Conservation (phyloP, 139 green algal species). For the Pleodorina starrii region DNA sequence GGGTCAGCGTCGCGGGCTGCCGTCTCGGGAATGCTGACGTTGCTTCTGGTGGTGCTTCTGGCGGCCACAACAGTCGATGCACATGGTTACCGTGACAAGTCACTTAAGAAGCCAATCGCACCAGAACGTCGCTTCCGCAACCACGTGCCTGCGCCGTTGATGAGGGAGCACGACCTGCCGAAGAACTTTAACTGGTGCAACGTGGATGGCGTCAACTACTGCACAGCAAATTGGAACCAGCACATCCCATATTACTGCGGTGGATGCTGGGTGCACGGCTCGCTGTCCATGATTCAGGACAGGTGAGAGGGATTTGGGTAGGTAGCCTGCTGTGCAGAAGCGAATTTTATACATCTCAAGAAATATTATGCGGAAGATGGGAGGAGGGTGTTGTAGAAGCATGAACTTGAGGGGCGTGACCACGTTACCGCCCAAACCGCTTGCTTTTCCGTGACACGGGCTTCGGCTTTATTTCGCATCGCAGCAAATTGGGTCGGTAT, state of each 20-base stretch:
- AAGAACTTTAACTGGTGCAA: constrained; percentile 44
- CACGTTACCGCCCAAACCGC: no score
- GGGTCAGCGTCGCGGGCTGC: background rate
- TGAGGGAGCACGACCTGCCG: background rate
- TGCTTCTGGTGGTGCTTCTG: background rate
- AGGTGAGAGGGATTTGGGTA: no score
- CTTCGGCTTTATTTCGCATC: no score
- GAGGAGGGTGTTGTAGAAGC: no score
- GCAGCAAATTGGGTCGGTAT: no score
- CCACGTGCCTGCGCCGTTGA: constrained; percentile 17
- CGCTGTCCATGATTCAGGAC: constrained; percentile 12
- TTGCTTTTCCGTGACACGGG: background rate
- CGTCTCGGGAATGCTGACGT: background rate
- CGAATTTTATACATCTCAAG: no score
- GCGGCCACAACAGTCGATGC: background rate
- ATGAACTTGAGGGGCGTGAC: no score
- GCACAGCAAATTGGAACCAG: constrained; percentile 65
- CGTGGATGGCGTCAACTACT: constrained; percentile 54
- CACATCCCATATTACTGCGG: constrained; percentile 41
- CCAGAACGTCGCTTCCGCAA: constrained; percentile 8
- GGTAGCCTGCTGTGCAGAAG: no score
- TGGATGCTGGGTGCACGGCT: constrained; percentile 32
- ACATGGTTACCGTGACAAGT: constrained; percentile 35
- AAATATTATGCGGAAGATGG: no score
- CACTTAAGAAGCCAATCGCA: constrained; percentile 29